phyloP scores from a whole-genome alignment of 2,329 filamentous ascomycete species.

The Fusarium temperatum region DNA sequence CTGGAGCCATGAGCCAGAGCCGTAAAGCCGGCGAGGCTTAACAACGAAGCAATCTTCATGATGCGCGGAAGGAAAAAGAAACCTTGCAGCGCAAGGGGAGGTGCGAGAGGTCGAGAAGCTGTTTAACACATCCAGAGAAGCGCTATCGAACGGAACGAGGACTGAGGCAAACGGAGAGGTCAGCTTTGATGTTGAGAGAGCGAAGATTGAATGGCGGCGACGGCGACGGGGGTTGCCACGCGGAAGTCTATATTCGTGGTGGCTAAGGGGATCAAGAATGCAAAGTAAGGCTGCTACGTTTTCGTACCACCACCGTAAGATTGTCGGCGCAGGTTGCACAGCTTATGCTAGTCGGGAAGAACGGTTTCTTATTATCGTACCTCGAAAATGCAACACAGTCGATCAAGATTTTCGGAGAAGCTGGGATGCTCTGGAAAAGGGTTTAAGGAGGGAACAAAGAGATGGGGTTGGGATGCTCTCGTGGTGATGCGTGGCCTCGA shows the following conservation, averaged over 20 bases:
- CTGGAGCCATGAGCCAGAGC: slow-evolving; percentile 59
- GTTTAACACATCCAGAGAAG: slow-evolving; percentile 39
- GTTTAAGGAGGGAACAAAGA: slow-evolving; percentile 14
- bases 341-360: slow-evolving; percentile 2
- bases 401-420: background rate
- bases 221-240: slow-evolving; percentile 16
- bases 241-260: slow-evolving; percentile 1
- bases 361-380: slow-evolving; percentile 18
- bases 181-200: background rate
- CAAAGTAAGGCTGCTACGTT: background rate
- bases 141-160: background rate
- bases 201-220: slow-evolving; percentile 2
- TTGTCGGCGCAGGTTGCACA: slow-evolving; percentile 22
- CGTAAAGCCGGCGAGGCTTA: slow-evolving; percentile 64
- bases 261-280: slow-evolving; percentile 10
- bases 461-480: background rate
- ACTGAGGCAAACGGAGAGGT: slow-evolving; percentile 5
- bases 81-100: slow-evolving; percentile 33
- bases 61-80: background rate
- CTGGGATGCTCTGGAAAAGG: background rate
- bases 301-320: slow-evolving; percentile 5
- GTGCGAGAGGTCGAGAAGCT: slow-evolving; percentile 21
- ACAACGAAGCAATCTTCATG: slow-evolving; percentile 63
- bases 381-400: slow-evolving; percentile 10
- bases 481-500: slow-evolving; percentile 40